Evolutionary conservation across 208 protist genomes (phyloP).

Genomic region (Trypanosoma conorhini): DNA sequence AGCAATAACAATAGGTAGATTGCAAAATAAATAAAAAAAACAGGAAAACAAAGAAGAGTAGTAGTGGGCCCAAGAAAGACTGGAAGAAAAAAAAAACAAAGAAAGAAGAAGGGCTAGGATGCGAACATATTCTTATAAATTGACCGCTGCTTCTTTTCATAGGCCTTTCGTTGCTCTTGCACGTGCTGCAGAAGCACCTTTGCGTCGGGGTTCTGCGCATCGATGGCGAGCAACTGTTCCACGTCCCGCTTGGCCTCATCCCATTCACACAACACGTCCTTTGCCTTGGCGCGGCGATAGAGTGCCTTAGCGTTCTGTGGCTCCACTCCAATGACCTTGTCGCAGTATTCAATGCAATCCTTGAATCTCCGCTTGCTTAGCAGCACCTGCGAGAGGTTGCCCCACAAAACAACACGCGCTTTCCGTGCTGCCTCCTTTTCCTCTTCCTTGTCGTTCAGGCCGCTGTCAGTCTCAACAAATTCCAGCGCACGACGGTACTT

Average conservation of each 20-base stretch:
- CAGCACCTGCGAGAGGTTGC: slow-evolving; percentile 84
- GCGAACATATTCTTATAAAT: slow-evolving; percentile 86
- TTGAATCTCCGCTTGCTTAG: slow-evolving; percentile 46
- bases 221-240: slow-evolving; percentile 46
- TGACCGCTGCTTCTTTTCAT: slow-evolving; percentile 77
- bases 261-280: slow-evolving; percentile 68
- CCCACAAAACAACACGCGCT: slow-evolving; percentile 51
- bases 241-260: slow-evolving; percentile 52
- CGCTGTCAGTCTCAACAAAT: slow-evolving; percentile 83
- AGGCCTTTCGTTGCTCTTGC: slow-evolving; percentile 52
- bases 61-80: background rate
- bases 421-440: slow-evolving; percentile 56
- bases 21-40: slow-evolving; percentile 10
- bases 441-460: slow-evolving; percentile 58
- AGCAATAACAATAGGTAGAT: slow-evolving; percentile 9
- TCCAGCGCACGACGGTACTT: slow-evolving; percentile 88
- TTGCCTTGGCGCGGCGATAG: slow-evolving; percentile 74
- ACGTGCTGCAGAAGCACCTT: slow-evolving; percentile 45
- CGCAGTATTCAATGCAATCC: slow-evolving; percentile 53
- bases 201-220: slow-evolving; percentile 70
- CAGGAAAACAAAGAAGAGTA: slow-evolving; percentile 19
- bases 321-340: slow-evolving; percentile 71
- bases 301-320: slow-evolving; percentile 69
- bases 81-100: slow-evolving; percentile 5
- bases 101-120: slow-evolving; percentile 25